phyloP scores from a whole-genome alignment of 257 asterid species.

The Striga asiatica region DNA sequence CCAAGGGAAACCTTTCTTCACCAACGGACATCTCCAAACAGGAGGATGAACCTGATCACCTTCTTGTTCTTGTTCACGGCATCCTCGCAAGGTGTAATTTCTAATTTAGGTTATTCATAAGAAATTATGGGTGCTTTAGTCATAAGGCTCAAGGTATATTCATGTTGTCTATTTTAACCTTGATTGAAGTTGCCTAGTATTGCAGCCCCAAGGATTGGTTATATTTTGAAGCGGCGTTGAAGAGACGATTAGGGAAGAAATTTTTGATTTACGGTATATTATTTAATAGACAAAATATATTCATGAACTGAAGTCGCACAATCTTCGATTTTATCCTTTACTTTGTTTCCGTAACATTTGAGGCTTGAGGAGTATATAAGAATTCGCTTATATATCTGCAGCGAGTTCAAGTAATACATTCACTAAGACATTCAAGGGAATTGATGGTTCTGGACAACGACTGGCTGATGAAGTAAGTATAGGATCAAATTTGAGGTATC shows the following conservation, averaged over 20 bases:
- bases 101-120: no score
- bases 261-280: slow-evolving; percentile 63
- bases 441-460: slow-evolving; percentile 87
- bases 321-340: no score
- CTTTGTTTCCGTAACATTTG: background rate
- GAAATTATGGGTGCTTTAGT: no score
- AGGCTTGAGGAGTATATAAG: slow-evolving; percentile 11
- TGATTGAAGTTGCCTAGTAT: slow-evolving; percentile 19
- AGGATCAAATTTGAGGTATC: no score
- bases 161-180: background rate
- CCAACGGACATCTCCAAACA: slow-evolving; percentile 20
- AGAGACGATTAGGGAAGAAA: slow-evolving; percentile 61
- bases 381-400: slow-evolving; percentile 32
- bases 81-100: slow-evolving; percentile 80
- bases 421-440: slow-evolving; percentile 86
- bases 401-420: slow-evolving; percentile 79
- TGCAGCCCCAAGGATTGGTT: slow-evolving; percentile 95
- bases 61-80: slow-evolving; percentile 95
- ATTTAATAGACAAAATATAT: background rate
- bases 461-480: slow-evolving; percentile 88
- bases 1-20: slow-evolving; percentile 44
- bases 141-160: no score
- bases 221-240: slow-evolving; percentile 69
- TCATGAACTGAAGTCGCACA: background rate
- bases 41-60: slow-evolving; percentile 78